phyloP scores from a whole-genome alignment of 805 yeast genomes.

The Saturnispora silvae region DNA sequence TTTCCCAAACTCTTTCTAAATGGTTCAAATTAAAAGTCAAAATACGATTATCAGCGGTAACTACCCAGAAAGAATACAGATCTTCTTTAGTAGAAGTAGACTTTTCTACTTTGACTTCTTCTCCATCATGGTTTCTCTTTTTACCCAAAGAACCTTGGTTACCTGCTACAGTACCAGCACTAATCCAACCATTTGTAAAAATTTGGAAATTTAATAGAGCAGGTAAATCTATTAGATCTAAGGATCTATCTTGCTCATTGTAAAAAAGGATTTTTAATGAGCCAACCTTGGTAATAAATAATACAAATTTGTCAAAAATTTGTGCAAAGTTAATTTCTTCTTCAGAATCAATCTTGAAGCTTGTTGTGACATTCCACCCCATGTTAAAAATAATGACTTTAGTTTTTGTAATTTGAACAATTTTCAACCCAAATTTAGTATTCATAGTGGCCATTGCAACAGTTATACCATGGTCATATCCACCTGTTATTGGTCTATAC shows the following conservation, averaged over 20 bases:
- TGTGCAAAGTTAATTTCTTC: constrained; percentile 56
- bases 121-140: constrained; percentile 19
- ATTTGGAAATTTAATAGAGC: constrained; percentile 30
- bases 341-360: constrained; percentile 38
- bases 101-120: constrained; percentile 13
- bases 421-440: constrained; percentile 34
- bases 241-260: constrained; percentile 12
- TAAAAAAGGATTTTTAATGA: constrained; percentile 51
- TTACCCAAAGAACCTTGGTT: constrained; percentile 28
- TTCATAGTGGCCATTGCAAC: constrained; percentile 47
- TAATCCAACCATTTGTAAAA: constrained; percentile 59
- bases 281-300: constrained; percentile 59
- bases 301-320: constrained; percentile 50
- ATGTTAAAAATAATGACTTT: constrained; percentile 54
- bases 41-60: constrained; percentile 68
- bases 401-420: constrained; percentile 66
- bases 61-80: constrained; percentile 46
- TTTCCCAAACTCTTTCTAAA: constrained; percentile 42
- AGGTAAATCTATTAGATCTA: constrained; percentile 26
- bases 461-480: constrained; percentile 51
- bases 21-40: constrained; percentile 51
- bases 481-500: constrained; percentile 50
- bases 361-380: constrained; percentile 42
- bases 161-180: constrained; percentile 38
- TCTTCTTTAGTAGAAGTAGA: constrained; percentile 9